phyloP scores from a whole-genome alignment of 2,329 filamentous ascomycete genomes.

The Elsinoe australis region DNA sequence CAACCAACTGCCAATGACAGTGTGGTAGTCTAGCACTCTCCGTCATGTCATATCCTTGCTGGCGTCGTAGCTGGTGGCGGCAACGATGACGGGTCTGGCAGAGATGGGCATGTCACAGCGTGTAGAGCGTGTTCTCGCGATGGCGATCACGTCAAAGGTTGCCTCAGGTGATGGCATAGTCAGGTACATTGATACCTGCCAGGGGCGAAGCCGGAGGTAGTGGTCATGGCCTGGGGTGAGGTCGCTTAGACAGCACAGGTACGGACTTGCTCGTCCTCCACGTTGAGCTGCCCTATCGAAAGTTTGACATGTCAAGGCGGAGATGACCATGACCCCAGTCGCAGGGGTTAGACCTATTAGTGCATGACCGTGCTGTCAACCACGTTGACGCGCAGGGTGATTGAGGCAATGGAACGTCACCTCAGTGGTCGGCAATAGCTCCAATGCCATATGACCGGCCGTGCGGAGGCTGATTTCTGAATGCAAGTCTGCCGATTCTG shows the following conservation, averaged over 20 bases:
- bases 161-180: not conserved
- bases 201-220: constrained; percentile 9
- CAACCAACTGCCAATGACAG: not conserved
- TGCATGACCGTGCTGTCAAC: not conserved
- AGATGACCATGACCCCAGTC: not conserved
- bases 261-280: constrained; percentile 1
- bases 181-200: constrained; percentile 14
- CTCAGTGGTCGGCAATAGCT: not conserved
- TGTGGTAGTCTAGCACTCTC: constrained; percentile 1
- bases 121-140: not conserved
- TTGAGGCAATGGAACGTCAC: not conserved
- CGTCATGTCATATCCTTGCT: not conserved
- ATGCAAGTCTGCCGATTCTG: constrained; percentile 1
- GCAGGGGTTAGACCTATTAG: not conserved
- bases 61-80: not conserved
- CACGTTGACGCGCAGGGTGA: not conserved
- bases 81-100: constrained; percentile 3
- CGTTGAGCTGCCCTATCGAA: not conserved
- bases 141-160: constrained; percentile 8
- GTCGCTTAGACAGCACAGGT: constrained; percentile 4
- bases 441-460: constrained; percentile 1
- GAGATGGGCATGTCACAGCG: not conserved
- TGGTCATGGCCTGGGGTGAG: too few relatives aligned
- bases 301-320: constrained; percentile 2
- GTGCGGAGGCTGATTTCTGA: not conserved